phyloP scores from a whole-genome alignment of 1,139 yeast species.

The Protomyces inundatus region DNA sequence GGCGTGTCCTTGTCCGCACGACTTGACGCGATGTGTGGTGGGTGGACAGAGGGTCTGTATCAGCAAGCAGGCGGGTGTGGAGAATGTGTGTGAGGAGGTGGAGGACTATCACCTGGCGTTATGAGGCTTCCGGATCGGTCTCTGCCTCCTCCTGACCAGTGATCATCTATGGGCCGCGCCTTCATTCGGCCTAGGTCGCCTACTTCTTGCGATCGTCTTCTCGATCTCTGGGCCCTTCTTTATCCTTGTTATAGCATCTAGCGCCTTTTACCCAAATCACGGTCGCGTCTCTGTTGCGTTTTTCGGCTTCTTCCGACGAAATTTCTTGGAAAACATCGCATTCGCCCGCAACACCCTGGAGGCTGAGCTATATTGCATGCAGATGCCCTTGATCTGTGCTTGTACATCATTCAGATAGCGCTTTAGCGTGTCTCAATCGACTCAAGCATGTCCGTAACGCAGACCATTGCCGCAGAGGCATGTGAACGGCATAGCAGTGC shows the following conservation, averaged over 20 bases:
- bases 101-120: neutral
- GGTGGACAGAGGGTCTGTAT: constrained; percentile 10
- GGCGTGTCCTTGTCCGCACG: constrained; percentile 15
- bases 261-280: neutral
- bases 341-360: too few relatives aligned
- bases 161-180: too few relatives aligned
- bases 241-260: neutral
- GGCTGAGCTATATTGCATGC: too few relatives aligned
- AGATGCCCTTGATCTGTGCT: too few relatives aligned
- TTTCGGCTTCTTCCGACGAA: neutral
- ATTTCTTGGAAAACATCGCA: neutral
- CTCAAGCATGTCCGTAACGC: too few relatives aligned
- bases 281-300: neutral
- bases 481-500: too few relatives aligned
- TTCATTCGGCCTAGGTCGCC: too few relatives aligned
- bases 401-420: too few relatives aligned
- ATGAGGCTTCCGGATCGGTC: neutral
- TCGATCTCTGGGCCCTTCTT: neutral
- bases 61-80: constrained; percentile 8
- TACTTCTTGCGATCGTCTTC: neutral
- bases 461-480: too few relatives aligned
- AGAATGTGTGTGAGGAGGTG: constrained; percentile 8
- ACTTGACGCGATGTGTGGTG: constrained; percentile 5
- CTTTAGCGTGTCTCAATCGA: too few relatives aligned
- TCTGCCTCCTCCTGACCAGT: too few relatives aligned